phyloP scores from a whole-genome alignment of 768 basidiomycete species.

The Tylopilus felleus region DNA sequence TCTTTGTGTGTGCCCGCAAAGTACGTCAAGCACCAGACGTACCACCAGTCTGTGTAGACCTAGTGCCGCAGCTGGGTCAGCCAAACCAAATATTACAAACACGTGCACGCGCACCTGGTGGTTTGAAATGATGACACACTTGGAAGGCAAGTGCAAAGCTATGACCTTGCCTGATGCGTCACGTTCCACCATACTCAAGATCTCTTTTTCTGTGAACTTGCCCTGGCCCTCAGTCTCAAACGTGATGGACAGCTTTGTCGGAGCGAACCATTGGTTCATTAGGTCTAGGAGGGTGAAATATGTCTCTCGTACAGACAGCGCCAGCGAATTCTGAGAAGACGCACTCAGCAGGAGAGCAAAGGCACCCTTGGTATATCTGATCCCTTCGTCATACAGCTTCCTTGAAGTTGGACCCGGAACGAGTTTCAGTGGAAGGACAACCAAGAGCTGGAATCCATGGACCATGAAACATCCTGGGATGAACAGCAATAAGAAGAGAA shows the following conservation, averaged over 20 bases:
- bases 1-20: conserved; percentile 66
- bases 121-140: conserved; percentile 85
- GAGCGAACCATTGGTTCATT: conserved; percentile 80
- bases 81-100: background rate
- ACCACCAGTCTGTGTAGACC: conserved; percentile 85
- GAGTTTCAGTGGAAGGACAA: conserved; percentile 63
- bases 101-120: conserved; percentile 64
- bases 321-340: conserved; percentile 25
- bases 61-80: conserved; percentile 25
- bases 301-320: background rate
- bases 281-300: conserved; percentile 47
- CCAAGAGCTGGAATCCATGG: conserved; percentile 67
- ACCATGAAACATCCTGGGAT: conserved; percentile 63
- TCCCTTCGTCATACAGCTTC: conserved; percentile 61
- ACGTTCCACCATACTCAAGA: conserved; percentile 53
- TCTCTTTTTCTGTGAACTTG: conserved; percentile 55
- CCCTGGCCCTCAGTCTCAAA: conserved; percentile 71
- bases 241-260: conserved; percentile 66
- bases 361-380: conserved; percentile 78
- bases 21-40: conserved; percentile 81
- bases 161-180: conserved; percentile 55
- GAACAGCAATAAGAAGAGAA: conserved; percentile 58
- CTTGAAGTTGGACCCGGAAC: conserved; percentile 57
- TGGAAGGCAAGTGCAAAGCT: conserved; percentile 67
- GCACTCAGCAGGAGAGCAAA: conserved; percentile 74